Base-by-base conservation (phyloP, 345 rosid genomes). In the Nasturtium officinale region DNA sequence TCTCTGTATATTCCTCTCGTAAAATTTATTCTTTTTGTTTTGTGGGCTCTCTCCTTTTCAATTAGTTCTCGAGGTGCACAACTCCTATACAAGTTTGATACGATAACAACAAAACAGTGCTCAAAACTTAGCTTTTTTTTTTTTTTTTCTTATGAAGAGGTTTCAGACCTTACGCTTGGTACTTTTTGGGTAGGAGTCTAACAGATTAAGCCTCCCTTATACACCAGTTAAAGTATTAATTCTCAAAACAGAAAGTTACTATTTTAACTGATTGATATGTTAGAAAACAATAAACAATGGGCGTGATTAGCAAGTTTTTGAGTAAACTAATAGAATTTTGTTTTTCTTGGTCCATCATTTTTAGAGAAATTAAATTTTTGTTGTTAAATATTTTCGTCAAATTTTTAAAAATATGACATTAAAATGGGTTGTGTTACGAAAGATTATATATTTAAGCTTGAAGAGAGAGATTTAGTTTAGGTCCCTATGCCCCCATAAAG, bases 1-100 rank as follows among this genome's bases (percentile, higher is more conserved):
- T 74, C 78, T 48, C 33, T 57, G 3, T 5, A 56, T 74, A 55
- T 65, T 45, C 52, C 67, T 56, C 56, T 40, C 32, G 17, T 32
- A 46, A 32, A 23, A 4, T 7, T 30, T 25, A 46, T 74, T 57
- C 48, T 58, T 47, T 57, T 51, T 65, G 56, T 46, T 35, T 58
- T 48, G 29, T 45, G 20, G 57, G 20, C 57, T 56, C 5, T 43
- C 3, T 29, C n/a, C 26, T 64, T 64, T 32, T 43, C 43, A n/a
- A 54, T 29, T 15, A 21, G 45, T 48, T 48, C 13, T 56, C 21
- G 43, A 5, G 1, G 6, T 55, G 13, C 26, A 18, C 5, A 3
- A 30, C 11, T 20, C 37, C 25, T 37, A 25, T 42, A 25, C 72
- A 11, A 42, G 6, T 29, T 68, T 9, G 20, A 28, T 28, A 66